phyloP scores from a whole-genome alignment of 1,139 yeast species.

The Pichia sorboxylosa region DNA sequence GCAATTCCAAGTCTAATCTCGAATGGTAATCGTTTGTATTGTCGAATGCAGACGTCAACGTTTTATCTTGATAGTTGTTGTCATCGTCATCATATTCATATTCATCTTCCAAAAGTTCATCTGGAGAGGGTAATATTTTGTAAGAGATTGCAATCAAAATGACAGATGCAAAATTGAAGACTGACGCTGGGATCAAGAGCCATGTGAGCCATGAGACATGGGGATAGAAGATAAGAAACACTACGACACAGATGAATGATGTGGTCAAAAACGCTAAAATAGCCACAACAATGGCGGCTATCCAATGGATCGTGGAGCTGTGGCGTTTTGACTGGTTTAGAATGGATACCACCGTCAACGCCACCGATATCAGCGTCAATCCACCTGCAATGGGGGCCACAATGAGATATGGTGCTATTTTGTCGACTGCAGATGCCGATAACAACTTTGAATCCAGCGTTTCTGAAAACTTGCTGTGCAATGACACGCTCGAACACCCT shows the following conservation, averaged over 20 bases:
- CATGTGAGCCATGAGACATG: conserved; percentile 58
- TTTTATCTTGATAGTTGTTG: not conserved
- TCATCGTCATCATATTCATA: conserved; percentile 9
- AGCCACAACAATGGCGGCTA: conserved; percentile 26
- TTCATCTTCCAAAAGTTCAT: conserved; percentile 8
- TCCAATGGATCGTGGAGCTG: conserved; percentile 21
- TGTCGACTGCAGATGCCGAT: conserved; percentile 13
- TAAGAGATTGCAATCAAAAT: conserved; percentile 15
- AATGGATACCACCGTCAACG: conserved; percentile 18
- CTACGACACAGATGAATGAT: conserved; percentile 41
- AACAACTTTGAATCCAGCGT: conserved; percentile 5
- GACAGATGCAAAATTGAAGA: conserved; percentile 30
- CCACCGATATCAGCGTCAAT: conserved; percentile 19
- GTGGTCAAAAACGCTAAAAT: conserved; percentile 41
- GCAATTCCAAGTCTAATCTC: not conserved
- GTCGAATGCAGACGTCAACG: not conserved
- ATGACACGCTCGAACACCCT: conserved; percentile 1
- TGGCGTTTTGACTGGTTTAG: conserved; percentile 2
- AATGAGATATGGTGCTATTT: conserved; percentile 16
- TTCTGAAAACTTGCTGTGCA: conserved; percentile 12
- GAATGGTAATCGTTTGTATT: not conserved
- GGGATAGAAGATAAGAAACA: conserved; percentile 49
- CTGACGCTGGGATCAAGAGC: conserved; percentile 58
- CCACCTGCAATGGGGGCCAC: conserved; percentile 22
- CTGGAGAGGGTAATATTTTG: conserved; percentile 8